Evolutionary conservation across 176 grass and related monocot species (phyloP), one percentile per base, ranked within the genome.

Genomic region (Aegilops tauschii): DNA sequence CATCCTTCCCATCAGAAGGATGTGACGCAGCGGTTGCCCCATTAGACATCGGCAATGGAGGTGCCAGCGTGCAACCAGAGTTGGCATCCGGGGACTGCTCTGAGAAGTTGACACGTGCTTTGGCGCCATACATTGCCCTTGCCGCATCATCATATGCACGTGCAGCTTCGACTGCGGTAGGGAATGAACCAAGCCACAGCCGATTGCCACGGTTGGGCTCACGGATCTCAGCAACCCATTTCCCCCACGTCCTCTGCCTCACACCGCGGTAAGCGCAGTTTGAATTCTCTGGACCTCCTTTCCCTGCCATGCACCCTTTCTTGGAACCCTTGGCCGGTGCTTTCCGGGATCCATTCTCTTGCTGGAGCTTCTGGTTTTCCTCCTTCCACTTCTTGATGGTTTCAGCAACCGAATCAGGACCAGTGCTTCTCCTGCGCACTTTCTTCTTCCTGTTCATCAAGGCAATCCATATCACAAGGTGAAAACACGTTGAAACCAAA

Each of bases 221-320:
- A 20, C 97, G 92, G 67, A 99, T 99, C 84, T 96, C 97, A 9
- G 97, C 94, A 20, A 99, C 97, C 97, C 97, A 99, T 27, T 99
- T 99, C 31, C 97, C 97, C 94, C 94, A 99, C 3, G 91, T 93
- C 35, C 97, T 88, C 54, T 99, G 94, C 85, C 97, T 96, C 36
- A 99, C 97, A 3, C 97, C 94, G 1, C 94, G 90, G 79, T 96
- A 99, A 4, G 32, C 61, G 30, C 92, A 99, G 5, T 44, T 77
- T 11, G 76, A 45, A 52, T 99, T 99, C 4, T 96, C 92, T 5
- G 97, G 97, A 2, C 94, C 97, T 66, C 97, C 97, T 89, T 99
- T 99, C 12, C 97, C 97, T 30, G 59, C 44, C 97, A 99, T 99
- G 87, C 97, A 99, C 0, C 97, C 97, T 84, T 96, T 99, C 87